Evolutionary conservation across 2,329 filamentous ascomycete genomes (phyloP), one percentile per base, ranked within the genome.

Genomic region (Gaeumannomyces sp.): DNA sequence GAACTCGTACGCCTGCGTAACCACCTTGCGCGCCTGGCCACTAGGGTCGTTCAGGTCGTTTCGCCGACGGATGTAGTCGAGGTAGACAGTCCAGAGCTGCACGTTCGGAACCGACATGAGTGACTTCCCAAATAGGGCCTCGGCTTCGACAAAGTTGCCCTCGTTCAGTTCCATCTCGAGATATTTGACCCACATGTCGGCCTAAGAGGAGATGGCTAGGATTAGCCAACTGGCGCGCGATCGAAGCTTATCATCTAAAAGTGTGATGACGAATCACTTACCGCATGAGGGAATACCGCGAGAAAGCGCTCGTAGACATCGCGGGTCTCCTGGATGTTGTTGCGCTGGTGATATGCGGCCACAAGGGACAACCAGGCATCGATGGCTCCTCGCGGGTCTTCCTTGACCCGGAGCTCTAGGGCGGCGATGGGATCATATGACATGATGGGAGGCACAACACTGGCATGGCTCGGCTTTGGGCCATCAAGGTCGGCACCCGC

Each of bases 351-450:
- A 76, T 97, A 87, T 74, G 97, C 92, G 69, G 86, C 85, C 74
- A 99, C 94, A 73, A 99, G 83, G 69, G 86, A 85, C 71, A 96
- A 80, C 95, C 95, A 99, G 38, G 94, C 92, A 74, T 95, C 91
- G 76, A 95, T 86, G 71, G 97, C 93, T 72, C 94, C 95, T 71
- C 92, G 90, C 22, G 94, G 91, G 73, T 99, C 95, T 73, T 97
- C 91, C 74, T 90, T 89, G 75, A 98, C 90, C 73, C 94, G 89
- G 75, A 95, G 91, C 80, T 99, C 94, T 72, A 98, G 83, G 66
- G 93, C 85, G 65, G 89, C 88, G 71, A 94, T 83, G 69, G 85
- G 85, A 77, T 96, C 90, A 77, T 89, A 85, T 65, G 89, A 86
- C 63, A 73, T 45, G 25, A 58, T 25, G 31, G 62, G n/a, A 60